Percentiles rank a stretch among this genome's conserved stretches.
Conservation (phyloP, 371 early-diverging fungal species). For the Nosema bombycis region DNA sequence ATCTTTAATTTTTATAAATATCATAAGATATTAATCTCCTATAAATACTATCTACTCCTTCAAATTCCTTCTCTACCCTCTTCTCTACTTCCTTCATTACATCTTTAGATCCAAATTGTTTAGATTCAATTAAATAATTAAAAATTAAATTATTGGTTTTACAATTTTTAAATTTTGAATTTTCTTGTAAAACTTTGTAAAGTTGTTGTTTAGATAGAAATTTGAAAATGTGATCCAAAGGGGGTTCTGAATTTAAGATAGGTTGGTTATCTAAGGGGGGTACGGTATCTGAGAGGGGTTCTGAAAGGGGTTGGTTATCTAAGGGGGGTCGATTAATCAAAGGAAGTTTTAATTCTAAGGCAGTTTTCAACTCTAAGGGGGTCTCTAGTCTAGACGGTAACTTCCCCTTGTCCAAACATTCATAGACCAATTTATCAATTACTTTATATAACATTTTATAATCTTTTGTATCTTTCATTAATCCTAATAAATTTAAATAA, state of each 20-base stretch:
- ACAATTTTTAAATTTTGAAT: slow-evolving; percentile 30
- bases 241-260: too few relatives aligned
- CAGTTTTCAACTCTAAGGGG: not conserved
- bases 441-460: slow-evolving; percentile 14
- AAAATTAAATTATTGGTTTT: slow-evolving; percentile 15
- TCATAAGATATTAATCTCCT: not conserved
- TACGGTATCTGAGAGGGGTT: too few relatives aligned
- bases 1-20: not conserved
- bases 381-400: not conserved
- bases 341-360: not conserved
- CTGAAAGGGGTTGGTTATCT: too few relatives aligned
- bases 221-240: slow-evolving; percentile 8
- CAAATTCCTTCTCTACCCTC: slow-evolving; percentile 7
- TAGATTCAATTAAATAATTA: not conserved
- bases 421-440: not conserved
- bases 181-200: slow-evolving; percentile 13
- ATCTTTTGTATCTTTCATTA: slow-evolving; percentile 13
- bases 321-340: too few relatives aligned
- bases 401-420: too few relatives aligned
- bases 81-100: slow-evolving; percentile 4
- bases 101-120: slow-evolving; percentile 3
- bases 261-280: too few relatives aligned
- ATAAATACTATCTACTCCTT: slow-evolving; percentile 8
- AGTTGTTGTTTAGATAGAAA: slow-evolving; percentile 9
- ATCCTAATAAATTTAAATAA: not conserved